Evolutionary conservation across 495 filamentous ascomycete genomes (phyloP).

Genomic region (Corynascus novoguineensis): DNA sequence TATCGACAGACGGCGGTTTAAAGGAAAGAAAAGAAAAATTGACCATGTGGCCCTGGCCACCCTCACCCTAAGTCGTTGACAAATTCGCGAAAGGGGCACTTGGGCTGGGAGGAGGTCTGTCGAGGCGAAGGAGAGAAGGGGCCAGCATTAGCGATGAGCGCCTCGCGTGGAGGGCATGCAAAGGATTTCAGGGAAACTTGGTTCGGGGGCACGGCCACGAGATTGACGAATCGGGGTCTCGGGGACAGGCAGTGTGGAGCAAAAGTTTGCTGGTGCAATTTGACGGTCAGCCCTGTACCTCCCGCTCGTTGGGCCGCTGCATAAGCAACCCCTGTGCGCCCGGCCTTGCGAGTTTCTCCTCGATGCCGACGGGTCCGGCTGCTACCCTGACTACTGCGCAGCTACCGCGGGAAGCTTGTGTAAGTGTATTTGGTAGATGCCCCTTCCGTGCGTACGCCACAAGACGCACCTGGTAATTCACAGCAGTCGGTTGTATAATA

Average conservation of each 20-base stretch:
- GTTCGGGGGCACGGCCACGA: not conserved
- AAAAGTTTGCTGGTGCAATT: slow-evolving; percentile 6
- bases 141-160: not conserved
- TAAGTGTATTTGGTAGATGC: too few relatives aligned
- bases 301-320: not conserved
- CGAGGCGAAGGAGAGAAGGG: not conserved
- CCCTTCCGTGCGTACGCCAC: too few relatives aligned
- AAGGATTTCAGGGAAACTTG: slow-evolving; percentile 6
- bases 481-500: too few relatives aligned
- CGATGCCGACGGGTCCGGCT: slow-evolving; percentile 14
- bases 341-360: not conserved
- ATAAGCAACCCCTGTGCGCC: not conserved
- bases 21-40: not conserved
- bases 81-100: not conserved
- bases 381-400: slow-evolving; percentile 2
- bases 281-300: slow-evolving; percentile 9
- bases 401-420: too few relatives aligned
- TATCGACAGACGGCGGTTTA: not conserved
- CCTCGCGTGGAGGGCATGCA: not conserved
- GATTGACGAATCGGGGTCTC: slow-evolving; percentile 10
- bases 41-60: slow-evolving; percentile 2
- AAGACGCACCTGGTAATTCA: too few relatives aligned
- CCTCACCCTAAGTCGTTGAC: slow-evolving; percentile 7
- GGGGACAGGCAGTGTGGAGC: not conserved
- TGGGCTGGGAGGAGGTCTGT: not conserved